A percentile compares a stretch with the other conserved stretches of the same genome.
Conservation (phyloP, 164 flowering plant species). For the Dillenia suffruticosa region DNA sequence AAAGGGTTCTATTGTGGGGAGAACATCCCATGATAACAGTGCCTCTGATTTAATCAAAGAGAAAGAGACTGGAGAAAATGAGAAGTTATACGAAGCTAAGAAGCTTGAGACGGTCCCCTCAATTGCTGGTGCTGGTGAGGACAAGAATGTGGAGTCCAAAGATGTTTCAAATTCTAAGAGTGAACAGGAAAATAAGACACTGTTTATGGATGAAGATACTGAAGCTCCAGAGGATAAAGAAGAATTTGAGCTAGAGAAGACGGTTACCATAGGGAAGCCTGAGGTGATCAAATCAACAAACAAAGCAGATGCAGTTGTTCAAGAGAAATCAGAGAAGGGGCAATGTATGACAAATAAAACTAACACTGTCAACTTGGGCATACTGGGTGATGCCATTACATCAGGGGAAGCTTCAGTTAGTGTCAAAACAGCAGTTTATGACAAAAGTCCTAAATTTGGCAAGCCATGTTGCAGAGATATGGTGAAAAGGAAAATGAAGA, state of each 20-base stretch:
- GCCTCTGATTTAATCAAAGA: conserved; percentile 4
- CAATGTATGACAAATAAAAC: not conserved
- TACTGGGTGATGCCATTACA: conserved; percentile 5
- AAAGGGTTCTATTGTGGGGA: conserved; percentile 34
- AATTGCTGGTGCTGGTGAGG: not conserved
- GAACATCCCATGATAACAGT: conserved; percentile 16
- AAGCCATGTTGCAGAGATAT: conserved; percentile 12
- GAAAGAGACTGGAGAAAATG: conserved; percentile 12
- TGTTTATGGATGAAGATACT: conserved; percentile 34
- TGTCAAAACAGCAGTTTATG: conserved; percentile 4
- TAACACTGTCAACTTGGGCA: not conserved
- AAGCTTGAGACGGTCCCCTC: conserved; percentile 7
- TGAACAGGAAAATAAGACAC: not conserved
- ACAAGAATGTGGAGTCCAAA: not conserved
- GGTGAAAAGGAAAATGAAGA: conserved; percentile 9
- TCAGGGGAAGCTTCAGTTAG: not conserved
- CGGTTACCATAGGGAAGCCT: conserved; percentile 12
- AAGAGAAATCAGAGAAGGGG: conserved; percentile 7
- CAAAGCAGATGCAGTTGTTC: conserved; percentile 8
- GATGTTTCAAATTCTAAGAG: not conserved
- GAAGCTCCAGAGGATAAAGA: conserved; percentile 39
- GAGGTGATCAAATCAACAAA: conserved; percentile 5
- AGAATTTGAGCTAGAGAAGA: conserved; percentile 15
- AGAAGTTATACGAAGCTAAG: conserved; percentile 4
- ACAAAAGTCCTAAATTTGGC: conserved; percentile 4